Base-by-base conservation (phyloP, 441 rosid species). In the Melastoma candidum region DNA sequence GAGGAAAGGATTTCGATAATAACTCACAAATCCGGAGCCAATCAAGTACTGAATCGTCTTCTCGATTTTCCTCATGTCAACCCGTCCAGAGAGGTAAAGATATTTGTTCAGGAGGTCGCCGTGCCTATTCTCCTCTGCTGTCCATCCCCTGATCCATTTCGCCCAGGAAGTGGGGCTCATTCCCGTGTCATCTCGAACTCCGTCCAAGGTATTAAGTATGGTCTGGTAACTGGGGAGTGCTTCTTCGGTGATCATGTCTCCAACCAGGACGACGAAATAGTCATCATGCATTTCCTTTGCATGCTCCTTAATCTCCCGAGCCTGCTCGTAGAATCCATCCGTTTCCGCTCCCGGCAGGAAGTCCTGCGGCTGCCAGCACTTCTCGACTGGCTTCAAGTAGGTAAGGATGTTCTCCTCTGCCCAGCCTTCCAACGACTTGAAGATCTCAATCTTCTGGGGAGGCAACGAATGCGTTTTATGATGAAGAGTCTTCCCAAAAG, bases 211-310 rank as follows among this genome's bases (percentile, higher is more conserved):
- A 39, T 57, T 57, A 45, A 57, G 47, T 46, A 57, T 47, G 26
- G 61, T 57, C 46, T 57, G 61, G 24, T 57, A 57, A 29, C 46
- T 57, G 10, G 61, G 61, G 27, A 57, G 46, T 6, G 61, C 61
- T 27, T 57, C 61, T 46, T 57, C 61, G 8, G 61, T 57, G 53
- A 57, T 57, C 61, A 57, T 57, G 61, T 57, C 61, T 14, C 61
- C 61, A 4, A 47, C 61, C 1, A 57, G 53, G 26, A 57, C 61
- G 10, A 57, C 61, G 26, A 57, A 57, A 29, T 57, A 57, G 27
- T 57, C 61, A 41, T 57, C 61, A 3, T 52, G 53, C 12, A 57
- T 52, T 52, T 57, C 61, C 24, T 24, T 52, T 25, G 53, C 48
- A 45, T 46, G 52, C 26, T 27, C 13, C 12, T 53, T 51, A 2